A percentile compares a stretch with the other conserved stretches of the same genome.
Evolutionary conservation across 2,329 filamentous ascomycete species (phyloP).

Genomic region (Nemania bipapillata): DNA sequence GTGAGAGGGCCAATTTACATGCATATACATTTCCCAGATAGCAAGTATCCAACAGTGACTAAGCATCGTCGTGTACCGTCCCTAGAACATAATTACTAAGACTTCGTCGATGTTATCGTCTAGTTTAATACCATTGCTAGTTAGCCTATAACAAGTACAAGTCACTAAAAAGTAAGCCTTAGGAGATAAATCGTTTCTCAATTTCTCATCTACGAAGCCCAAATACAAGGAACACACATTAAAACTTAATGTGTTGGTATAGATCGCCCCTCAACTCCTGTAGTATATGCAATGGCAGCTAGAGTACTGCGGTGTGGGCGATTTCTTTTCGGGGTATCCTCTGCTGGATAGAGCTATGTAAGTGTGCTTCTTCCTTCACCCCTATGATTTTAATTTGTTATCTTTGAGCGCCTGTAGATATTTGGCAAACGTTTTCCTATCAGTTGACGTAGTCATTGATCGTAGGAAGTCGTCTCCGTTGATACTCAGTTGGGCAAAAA

Average conservation of each 20-base stretch:
- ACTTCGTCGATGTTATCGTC: background rate
- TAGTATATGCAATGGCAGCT: constrained; percentile 46
- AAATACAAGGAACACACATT: constrained; percentile 39
- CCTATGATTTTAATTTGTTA: constrained; percentile 37
- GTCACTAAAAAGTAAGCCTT: background rate
- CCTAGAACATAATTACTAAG: background rate
- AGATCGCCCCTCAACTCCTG: constrained; percentile 46
- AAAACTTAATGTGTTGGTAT: constrained; percentile 47
- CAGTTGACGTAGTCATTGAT: constrained; percentile 67
- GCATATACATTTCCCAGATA: background rate
- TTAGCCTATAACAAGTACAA: background rate
- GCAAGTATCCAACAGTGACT: too few relatives aligned
- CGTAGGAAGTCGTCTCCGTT: constrained; percentile 70
- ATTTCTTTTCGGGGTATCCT: constrained; percentile 22
- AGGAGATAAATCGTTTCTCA: constrained; percentile 33
- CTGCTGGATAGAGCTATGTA: constrained; percentile 1
- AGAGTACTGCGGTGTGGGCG: constrained; percentile 26
- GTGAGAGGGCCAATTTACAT: background rate
- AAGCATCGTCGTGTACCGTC: background rate
- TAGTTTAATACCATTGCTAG: background rate
- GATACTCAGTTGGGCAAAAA: constrained; percentile 73
- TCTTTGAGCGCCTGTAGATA: constrained; percentile 72
- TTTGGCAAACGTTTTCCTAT: constrained; percentile 70
- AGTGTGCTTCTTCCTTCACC: constrained; percentile 4
- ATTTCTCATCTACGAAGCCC: constrained; percentile 44